Evolutionary conservation across 257 asterid genomes (phyloP), one percentile per base, ranked within the genome.

Genomic region (Salvia miltiorrhiza): DNA sequence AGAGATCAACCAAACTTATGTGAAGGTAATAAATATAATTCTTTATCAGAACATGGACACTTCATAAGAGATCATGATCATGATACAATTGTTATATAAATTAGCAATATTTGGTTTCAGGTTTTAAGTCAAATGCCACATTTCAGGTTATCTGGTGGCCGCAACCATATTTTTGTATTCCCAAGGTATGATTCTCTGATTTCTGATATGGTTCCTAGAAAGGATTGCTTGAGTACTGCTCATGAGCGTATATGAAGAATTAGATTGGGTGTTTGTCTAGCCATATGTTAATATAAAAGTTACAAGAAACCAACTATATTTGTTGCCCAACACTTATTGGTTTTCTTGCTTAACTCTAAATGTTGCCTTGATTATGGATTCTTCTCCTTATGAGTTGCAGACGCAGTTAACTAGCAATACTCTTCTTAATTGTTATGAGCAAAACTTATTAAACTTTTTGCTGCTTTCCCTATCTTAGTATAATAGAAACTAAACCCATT

Each of bases 91-190:
- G 49, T 77, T 63, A 30, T 74, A 63, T 76, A 60, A 72, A 19
- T 28, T 23, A 8, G 41, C 68, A 48, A 70, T 64, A 69, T 79
- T 82, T 82, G 68, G 74, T 88, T 87, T 83, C 95, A 93, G 97
- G 95, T 93, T 72, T 78, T 90, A 76, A 84, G 96, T 78, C 97
- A 93, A 83, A 93, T 93, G 99, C 96, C 96, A 67, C 82, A 87
- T 82, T 93, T 90, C 86, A 83, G 97, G 84, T 79, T 93, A 72
- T 86, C 97, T 57, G 93, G 96, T 63, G 96, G 99, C 48, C 93
- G 99, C 68, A 71, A 89, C 76, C 99, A 93, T 82, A 74, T 93
- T 63, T 90, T 90, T 82, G 89, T 93, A 59, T 93, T 93, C 79
- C 99, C 99, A 49, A 90, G 97, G 96, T 93, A 78, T 73, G 73